Conservation (phyloP, 495 filamentous ascomycete species). For the Halenospora varia region DNA sequence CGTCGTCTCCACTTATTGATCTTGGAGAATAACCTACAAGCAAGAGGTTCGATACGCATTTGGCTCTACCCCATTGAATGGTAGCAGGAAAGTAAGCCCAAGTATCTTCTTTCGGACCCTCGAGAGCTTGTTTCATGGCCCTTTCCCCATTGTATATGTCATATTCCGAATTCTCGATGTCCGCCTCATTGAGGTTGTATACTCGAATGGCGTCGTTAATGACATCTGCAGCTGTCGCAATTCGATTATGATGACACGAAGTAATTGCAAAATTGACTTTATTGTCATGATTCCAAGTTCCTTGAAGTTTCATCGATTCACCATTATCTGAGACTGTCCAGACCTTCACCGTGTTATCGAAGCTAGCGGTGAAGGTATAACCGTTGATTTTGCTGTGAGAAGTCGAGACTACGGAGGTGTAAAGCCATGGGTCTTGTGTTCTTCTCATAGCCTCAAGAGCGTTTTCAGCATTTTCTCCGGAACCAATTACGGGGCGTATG, state of each 20-base stretch:
- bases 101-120: constrained; percentile 23
- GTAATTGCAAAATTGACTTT: constrained; percentile 69
- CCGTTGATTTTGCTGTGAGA: constrained; percentile 58
- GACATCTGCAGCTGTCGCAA: constrained; percentile 50
- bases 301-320: constrained; percentile 34
- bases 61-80: constrained; percentile 63
- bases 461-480: constrained; percentile 35
- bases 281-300: constrained; percentile 59
- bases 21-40: constrained; percentile 73
- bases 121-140: constrained; percentile 5
- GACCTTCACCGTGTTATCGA: constrained; percentile 73
- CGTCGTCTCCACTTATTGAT: constrained; percentile 39
- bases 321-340: constrained; percentile 53
- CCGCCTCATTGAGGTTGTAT: constrained; percentile 31
- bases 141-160: constrained; percentile 16
- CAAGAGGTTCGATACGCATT: constrained; percentile 50
- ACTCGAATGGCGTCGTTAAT: constrained; percentile 44
- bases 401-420: constrained; percentile 71
- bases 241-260: constrained; percentile 39
- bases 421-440: constrained; percentile 65
- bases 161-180: constrained; percentile 18
- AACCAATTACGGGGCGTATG: constrained; percentile 37
- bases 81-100: constrained; percentile 65
- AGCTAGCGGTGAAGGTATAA: constrained; percentile 71
- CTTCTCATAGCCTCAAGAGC: constrained; percentile 52